Base-by-base conservation (phyloP, 2,329 filamentous ascomycete species). In the Helotiales sp. region DNA sequence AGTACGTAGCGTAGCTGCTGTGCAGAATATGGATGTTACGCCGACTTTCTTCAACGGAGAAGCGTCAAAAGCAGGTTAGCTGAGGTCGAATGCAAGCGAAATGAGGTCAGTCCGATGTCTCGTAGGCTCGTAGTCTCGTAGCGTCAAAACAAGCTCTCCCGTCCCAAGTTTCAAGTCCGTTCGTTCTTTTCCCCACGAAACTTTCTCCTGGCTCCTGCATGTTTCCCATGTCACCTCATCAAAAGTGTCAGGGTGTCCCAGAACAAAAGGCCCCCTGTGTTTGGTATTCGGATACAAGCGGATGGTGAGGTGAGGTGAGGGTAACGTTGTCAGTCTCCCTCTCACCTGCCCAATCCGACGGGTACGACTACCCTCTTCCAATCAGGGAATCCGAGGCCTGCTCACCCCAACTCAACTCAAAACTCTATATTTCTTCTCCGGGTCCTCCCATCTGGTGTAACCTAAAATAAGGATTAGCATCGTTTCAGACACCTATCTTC, bases 401-500 rank as follows among this genome's bases (percentile, higher is more conserved):
- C 12, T 27, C 40, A 50, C 17, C 27, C 19, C 27, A 15, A n/a
- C n/a, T n/a, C n/a, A n/a, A n/a, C n/a, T n/a, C 30, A 27, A 29
- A 44, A 22, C 17, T 24, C 38, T 31, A 47, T 27, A 44, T 42
- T 30, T 10, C 38, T 34, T 33, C 53, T 47, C 33, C 34, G 46
- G 27, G 46, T 27, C 29, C 34, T 42, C 34, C 36, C 54, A 56
- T 44, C 38, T 13, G 25, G 29, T 51, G 24, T n/a, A 25, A 46
- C 54, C 34, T 19, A 51, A 55, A 56, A 52, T 52, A 51, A 56
- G 54, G 38, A n/a, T n/a, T n/a, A n/a, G n/a, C n/a, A n/a, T 12
- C 38, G 54, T 56, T 56, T 56, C 54, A 56, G 54, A 31, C 50
- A 36, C 9, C 19, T 46, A 24, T 56, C 47, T 56, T 51, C 34